These are phyloP conservation scores for Stygiomarasmius scandens DNA, from an alignment of 1,284 basidiomycete species.

Conservation along the genomic window DNA sequence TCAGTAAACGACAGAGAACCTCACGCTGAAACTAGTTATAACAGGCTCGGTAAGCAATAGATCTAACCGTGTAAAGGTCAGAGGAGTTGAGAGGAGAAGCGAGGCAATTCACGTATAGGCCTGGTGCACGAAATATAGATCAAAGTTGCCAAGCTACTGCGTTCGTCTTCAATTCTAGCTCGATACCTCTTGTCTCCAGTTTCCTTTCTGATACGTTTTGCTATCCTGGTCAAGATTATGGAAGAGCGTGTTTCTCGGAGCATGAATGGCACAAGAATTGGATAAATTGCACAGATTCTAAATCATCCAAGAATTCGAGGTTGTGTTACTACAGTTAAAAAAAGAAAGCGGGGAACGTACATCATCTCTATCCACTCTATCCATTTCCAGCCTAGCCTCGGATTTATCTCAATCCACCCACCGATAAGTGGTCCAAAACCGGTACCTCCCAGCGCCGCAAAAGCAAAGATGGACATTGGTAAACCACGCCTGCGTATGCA, in stretches of 20 bases:
- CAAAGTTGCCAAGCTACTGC: conserved; percentile 52
- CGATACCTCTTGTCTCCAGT: conserved; percentile 64
- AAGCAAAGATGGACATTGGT: conserved; percentile 71
- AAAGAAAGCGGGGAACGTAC: conserved; percentile 8
- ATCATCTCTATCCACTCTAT: conserved; percentile 73
- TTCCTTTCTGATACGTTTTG: conserved; percentile 59
- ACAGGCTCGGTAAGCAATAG: conserved; percentile 77
- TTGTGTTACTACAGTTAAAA: not conserved
- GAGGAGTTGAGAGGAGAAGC: not conserved
- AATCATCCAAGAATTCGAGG: not conserved
- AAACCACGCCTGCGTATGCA: conserved; percentile 56
- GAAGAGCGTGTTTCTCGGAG: conserved; percentile 68
- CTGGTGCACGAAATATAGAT: conserved; percentile 71
- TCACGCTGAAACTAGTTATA: conserved; percentile 72
- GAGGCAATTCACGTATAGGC: conserved; percentile 56
- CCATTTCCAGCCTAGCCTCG: conserved; percentile 71
- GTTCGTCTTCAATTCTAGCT: conserved; percentile 66
- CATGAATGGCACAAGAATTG: conserved; percentile 47
- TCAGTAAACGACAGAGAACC: conserved; percentile 21
- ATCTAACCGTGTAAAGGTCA: conserved; percentile 34
- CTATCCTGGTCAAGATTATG: conserved; percentile 62
- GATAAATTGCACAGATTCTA: conserved; percentile 49
- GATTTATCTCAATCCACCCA: conserved; percentile 71
- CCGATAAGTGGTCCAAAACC: conserved; percentile 69
- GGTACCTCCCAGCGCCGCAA: conserved; percentile 59